A percentile compares a stretch with the other conserved stretches of the same genome.
These are phyloP conservation scores for Carex arenaria DNA, from an alignment of 202 grass and related monocot genomes.

Conservation along the genomic window DNA sequence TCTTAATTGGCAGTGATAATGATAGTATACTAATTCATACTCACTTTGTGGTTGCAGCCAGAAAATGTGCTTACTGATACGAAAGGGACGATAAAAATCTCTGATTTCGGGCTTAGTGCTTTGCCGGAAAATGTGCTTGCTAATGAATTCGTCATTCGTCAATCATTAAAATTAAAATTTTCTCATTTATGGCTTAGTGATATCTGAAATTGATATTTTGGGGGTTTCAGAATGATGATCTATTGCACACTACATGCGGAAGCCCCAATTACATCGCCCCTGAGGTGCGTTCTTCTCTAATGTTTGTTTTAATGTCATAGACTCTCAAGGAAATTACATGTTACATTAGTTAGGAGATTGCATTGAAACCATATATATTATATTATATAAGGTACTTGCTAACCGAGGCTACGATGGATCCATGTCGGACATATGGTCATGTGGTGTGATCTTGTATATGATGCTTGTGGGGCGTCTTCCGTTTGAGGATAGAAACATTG, in stretches of 20 bases:
- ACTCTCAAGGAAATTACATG: neutral
- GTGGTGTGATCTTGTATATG: conserved; percentile 86
- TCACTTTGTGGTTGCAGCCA: conserved; percentile 46
- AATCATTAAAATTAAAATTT: no score
- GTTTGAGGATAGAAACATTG: conserved; percentile 87
- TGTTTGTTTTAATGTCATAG: no score
- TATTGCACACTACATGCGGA: conserved; percentile 90
- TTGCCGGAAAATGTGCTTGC: conserved; percentile 1
- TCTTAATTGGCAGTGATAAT: no score
- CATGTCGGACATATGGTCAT: conserved; percentile 89
- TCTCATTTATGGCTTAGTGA: no score
- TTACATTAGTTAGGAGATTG: neutral
- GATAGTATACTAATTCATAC: neutral
- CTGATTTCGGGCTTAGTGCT: conserved; percentile 89
- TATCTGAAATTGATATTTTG: neutral
- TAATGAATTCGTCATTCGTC: no score
- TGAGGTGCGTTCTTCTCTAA: conserved; percentile 35
- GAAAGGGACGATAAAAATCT: conserved; percentile 82
- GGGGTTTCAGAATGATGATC: conserved; percentile 85
- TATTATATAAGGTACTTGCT: conserved; percentile 45
- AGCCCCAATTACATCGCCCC: conserved; percentile 98
- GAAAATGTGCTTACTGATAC: conserved; percentile 82
- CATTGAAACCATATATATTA: neutral
- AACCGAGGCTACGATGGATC: conserved; percentile 90
- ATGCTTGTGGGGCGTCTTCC: conserved; percentile 77